Conservation (phyloP, 495 filamentous ascomycete species). For the Cetradonia linearis region DNA sequence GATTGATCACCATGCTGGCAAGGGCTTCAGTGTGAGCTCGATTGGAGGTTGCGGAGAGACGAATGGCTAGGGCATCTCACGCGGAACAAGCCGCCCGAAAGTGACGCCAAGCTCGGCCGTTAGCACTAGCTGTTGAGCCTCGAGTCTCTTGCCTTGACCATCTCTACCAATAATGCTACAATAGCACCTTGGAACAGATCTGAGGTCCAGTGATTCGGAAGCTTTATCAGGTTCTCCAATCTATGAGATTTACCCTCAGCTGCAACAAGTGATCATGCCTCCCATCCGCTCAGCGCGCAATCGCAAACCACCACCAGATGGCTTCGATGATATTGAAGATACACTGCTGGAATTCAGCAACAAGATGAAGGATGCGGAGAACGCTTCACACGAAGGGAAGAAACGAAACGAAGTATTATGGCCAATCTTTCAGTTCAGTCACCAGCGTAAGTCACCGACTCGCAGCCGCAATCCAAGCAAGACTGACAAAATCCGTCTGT, state of each 20-base stretch:
- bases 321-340: slow-evolving; percentile 95
- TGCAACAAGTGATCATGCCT: slow-evolving; percentile 52
- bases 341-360: slow-evolving; percentile 90
- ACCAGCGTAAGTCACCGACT: slow-evolving; percentile 59
- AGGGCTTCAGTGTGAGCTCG: not conserved
- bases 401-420: slow-evolving; percentile 83
- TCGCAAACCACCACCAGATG: slow-evolving; percentile 85
- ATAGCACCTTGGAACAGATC: not conserved
- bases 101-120: not conserved
- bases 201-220: not conserved
- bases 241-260: too few relatives aligned
- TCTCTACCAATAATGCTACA: not conserved
- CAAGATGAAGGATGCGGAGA: slow-evolving; percentile 98
- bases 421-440: slow-evolving; percentile 95
- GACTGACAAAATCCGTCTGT: not conserved
- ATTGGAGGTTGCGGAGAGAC: slow-evolving; percentile 2
- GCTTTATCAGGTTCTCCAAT: not conserved
- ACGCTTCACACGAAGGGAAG: slow-evolving; percentile 62
- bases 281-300: slow-evolving; percentile 66
- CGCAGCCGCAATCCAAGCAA: not conserved
- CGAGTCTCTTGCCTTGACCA: not conserved
- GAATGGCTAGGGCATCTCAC: not conserved
- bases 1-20: slow-evolving; percentile 65
- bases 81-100: slow-evolving; percentile 1
- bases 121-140: not conserved